Percentiles rank a stretch among this genome's conserved stretches.
These are phyloP conservation scores for Beta vulgaris DNA, from an alignment of 148 eudicot genomes.

Conservation along the genomic window DNA sequence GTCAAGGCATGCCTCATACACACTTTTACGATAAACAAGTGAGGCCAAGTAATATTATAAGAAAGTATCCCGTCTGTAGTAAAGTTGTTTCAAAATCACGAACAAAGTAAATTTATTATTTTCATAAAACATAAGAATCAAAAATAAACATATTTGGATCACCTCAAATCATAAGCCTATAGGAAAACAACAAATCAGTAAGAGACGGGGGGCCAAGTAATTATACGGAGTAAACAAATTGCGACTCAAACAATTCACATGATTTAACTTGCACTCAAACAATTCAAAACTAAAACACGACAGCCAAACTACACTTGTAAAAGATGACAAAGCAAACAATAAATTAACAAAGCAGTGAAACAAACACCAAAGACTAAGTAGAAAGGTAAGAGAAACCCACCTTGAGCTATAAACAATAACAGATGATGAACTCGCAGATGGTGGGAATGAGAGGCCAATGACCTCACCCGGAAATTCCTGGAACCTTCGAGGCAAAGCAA, in stretches of 20 bases:
- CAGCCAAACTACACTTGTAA: background rate
- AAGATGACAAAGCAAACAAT: background rate
- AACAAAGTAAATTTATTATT: no score
- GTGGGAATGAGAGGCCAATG: constrained; percentile 85
- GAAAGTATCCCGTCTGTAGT: no score
- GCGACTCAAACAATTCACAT: background rate
- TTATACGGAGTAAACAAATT: background rate
- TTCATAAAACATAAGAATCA: no score
- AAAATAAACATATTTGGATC: no score
- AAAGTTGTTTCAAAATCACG: no score
- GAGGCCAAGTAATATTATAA: no score
- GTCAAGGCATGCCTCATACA: no score
- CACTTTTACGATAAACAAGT: no score
- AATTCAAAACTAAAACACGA: background rate
- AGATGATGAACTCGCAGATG: constrained; percentile 58
- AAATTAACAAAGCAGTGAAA: background rate
- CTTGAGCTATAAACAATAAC: constrained; percentile 81
- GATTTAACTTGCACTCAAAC: no score
- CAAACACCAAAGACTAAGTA: background rate
- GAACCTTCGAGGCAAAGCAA: constrained; percentile 59
- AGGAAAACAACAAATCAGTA: no score
- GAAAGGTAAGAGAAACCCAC: constrained; percentile 30
- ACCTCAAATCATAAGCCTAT: no score
- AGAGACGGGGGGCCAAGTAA: no score
- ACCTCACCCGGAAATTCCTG: constrained; percentile 96